Evolutionary conservation across 140 eudicot genomes (phyloP).

Genomic region (Anethum foeniculum): DNA sequence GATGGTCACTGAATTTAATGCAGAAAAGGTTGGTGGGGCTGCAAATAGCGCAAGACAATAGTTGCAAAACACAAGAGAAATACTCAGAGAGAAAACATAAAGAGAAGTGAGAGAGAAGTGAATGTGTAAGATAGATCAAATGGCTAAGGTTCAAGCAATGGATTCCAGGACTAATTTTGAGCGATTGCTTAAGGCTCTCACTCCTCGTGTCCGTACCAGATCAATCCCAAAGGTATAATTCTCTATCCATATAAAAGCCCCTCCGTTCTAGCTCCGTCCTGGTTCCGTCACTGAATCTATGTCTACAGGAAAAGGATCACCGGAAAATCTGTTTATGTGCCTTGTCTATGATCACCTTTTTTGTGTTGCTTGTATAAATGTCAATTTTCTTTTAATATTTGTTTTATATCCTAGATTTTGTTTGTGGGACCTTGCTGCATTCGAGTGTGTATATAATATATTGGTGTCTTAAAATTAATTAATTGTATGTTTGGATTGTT

Average conservation of each 20-base stretch:
- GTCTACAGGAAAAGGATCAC: background rate
- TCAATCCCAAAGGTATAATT: constrained; percentile 10
- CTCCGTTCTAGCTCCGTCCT: too few species aligned
- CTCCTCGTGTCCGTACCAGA: constrained; percentile 17
- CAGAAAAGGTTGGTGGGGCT: background rate
- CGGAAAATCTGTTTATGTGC: background rate
- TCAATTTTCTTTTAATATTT: background rate
- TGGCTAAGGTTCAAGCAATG: background rate
- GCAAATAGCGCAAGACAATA: background rate
- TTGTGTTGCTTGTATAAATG: background rate
- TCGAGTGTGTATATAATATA: background rate
- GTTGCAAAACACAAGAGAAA: background rate
- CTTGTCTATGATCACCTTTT: background rate
- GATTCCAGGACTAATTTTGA: constrained; percentile 18
- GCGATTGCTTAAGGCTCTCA: constrained; percentile 22
- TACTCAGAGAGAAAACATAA: too few species aligned
- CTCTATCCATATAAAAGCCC: background rate
- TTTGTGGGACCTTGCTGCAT: background rate
- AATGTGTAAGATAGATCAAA: background rate
- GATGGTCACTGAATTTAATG: background rate
- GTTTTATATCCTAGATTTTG: background rate
- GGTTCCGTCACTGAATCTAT: too few species aligned
- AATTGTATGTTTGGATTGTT: background rate
- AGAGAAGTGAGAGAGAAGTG: too few species aligned
- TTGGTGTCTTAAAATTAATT: background rate